Base-by-base conservation (phyloP, 176 grass and related monocot genomes). In the Oryza rufipogon region DNA sequence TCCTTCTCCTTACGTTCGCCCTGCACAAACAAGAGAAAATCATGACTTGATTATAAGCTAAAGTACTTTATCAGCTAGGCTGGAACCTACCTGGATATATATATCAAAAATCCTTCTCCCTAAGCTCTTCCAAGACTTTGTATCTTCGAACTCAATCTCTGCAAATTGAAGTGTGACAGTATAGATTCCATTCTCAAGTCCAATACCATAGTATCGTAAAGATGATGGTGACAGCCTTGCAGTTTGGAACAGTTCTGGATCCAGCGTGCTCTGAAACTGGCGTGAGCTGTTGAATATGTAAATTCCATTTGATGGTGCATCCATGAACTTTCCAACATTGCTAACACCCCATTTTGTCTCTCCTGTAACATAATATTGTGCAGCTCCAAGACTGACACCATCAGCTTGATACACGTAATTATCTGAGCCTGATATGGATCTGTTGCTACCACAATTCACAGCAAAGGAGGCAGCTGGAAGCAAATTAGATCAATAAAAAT, bases 41-140 rank as follows among this genome's bases (percentile, higher is more conserved):
- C n/a, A 10, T 41, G 13, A 15, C 6, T 3, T 19, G 13, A 1
- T 38, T 64, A 67, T 61, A 79, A 61, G 44, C 8, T 11, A 23
- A 71, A 68, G 9, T 38, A 66, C 13, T n/a, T 32, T 85, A 64
- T 33, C 19, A 22, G 39, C 46, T 36, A 36, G 6, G 80, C 10
- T 39, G 28, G 30, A 90, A 73, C 60, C 15, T 14, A 95, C 96
- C 89, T 98, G 96, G 22, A 95, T 48, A 85, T 98, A 98, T 61
- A 98, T 93, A 90, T 98, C 91, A 74, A 98, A 98, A 87, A 92
- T 46, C 79, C 96, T 93, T 78, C 87, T 95, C 12, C 96, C 96
- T 13, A 13, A 9, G 70, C 89, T 95, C 66, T 80, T 79, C 91
- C 89, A 95, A 19, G 80, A 54, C 58, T 80, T 80, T 6, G n/a